Conservation (phyloP, 176 grass and related monocot species). For the Oryza glaberrima region DNA sequence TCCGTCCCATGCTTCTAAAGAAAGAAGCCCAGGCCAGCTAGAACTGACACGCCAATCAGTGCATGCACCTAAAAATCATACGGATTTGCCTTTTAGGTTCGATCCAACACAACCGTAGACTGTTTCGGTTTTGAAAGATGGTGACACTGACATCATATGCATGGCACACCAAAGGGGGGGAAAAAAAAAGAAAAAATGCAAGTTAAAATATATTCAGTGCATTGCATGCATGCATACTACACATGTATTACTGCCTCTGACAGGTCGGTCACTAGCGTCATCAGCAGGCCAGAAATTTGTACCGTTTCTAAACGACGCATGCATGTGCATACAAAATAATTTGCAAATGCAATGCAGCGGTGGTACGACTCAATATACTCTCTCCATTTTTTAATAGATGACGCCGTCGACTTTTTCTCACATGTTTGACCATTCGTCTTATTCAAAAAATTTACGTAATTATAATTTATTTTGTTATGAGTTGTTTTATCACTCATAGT, state of each 20-base stretch:
- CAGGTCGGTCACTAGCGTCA: not conserved
- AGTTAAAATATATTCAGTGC: slow-evolving; percentile 6
- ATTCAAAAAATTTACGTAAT: no score
- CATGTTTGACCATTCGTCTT: no score
- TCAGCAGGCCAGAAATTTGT: not conserved
- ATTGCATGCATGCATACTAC: not conserved
- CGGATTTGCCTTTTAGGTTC: slow-evolving; percentile 3
- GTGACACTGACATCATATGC: slow-evolving; percentile 11
- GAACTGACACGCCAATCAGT: not conserved
- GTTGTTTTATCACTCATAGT: no score
- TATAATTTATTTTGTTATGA: no score
- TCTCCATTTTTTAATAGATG: no score
- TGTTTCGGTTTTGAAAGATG: slow-evolving; percentile 11
- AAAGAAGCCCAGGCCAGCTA: not conserved
- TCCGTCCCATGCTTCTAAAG: not conserved
- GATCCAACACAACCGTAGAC: slow-evolving; percentile 7
- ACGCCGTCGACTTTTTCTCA: no score
- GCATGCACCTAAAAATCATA: not conserved
- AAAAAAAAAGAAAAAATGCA: not conserved
- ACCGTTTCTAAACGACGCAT: not conserved
- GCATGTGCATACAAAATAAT: not conserved
- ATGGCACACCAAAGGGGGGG: not conserved
- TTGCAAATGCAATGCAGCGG: slow-evolving; percentile 11
- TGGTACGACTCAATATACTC: not conserved
- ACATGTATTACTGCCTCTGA: not conserved